Conservation (phyloP, 176 grass and related monocot species). For the Oropetium thomaeum region DNA sequence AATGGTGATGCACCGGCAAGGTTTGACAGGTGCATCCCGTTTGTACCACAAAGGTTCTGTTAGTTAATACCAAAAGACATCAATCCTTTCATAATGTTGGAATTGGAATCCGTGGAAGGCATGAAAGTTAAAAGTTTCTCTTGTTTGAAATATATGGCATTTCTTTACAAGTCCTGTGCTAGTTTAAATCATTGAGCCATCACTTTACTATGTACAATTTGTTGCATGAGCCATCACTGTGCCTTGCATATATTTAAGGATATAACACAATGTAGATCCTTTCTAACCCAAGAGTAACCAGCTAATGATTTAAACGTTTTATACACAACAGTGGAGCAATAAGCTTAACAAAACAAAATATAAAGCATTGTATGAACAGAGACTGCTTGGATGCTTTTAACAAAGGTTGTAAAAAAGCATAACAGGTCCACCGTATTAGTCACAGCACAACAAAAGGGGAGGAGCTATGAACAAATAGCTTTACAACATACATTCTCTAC, state of each 20-base stretch:
- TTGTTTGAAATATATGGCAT: neutral
- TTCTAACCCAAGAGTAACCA: neutral
- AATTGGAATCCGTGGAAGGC: neutral
- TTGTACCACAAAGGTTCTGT: neutral
- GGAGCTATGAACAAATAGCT: neutral
- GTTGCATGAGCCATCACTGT: neutral
- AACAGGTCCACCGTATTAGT: neutral
- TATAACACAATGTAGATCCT: neutral
- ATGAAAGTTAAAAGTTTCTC: constrained; percentile 11
- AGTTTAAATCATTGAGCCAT: neutral
- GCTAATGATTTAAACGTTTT: neutral
- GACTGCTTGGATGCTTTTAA: neutral
- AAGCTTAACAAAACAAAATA: neutral
- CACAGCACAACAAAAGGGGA: neutral
- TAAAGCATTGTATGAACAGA: neutral
- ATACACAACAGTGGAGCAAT: neutral
- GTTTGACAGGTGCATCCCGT: neutral
- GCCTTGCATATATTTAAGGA: neutral
- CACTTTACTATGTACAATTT: neutral
- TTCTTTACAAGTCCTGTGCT: neutral
- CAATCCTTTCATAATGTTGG: neutral
- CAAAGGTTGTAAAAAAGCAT: neutral
- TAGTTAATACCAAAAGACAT: neutral
- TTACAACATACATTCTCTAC: constrained; percentile 16
- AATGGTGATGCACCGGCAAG: neutral